Evolutionary conservation across 2,329 filamentous ascomycete genomes (phyloP).

Genomic region (Botrytis fragariae): DNA sequence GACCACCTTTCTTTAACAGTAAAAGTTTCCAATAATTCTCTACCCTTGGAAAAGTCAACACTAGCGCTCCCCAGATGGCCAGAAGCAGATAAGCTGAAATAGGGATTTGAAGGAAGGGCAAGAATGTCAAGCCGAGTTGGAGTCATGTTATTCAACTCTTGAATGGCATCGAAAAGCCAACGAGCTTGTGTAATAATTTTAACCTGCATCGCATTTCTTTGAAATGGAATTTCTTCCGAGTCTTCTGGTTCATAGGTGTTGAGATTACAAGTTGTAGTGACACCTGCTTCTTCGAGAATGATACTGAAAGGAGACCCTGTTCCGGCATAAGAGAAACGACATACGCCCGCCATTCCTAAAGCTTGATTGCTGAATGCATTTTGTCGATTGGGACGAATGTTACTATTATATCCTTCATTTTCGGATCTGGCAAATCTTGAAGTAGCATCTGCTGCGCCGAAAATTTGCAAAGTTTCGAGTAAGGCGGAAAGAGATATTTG

Average conservation of each 20-base stretch:
- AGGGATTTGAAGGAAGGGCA: conserved; percentile 59
- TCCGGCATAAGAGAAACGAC: conserved; percentile 73
- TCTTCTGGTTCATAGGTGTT: conserved; percentile 79
- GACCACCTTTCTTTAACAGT: conserved; percentile 57
- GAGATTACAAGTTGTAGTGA: conserved; percentile 86
- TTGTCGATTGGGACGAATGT: conserved; percentile 58
- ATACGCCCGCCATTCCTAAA: conserved; percentile 80
- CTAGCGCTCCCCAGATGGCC: conserved; percentile 59
- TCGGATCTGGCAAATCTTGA: conserved; percentile 57
- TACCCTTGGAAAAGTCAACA: conserved; percentile 64
- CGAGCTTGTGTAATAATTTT: conserved; percentile 92
- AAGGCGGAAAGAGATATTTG: conserved; percentile 84
- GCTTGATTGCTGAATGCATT: conserved; percentile 82
- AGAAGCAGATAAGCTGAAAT: conserved; percentile 70
- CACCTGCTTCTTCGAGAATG: conserved; percentile 78
- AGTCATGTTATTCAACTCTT: conserved; percentile 59
- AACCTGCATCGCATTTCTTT: conserved; percentile 74
- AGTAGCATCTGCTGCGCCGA: conserved; percentile 72
- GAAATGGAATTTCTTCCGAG: conserved; percentile 82
- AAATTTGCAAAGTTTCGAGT: conserved; percentile 92
- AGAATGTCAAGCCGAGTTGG: conserved; percentile 71
- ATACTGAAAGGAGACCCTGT: conserved; percentile 79
- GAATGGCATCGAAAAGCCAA: conserved; percentile 68
- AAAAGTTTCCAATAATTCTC: conserved; percentile 72
- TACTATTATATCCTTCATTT: conserved; percentile 59